These are phyloP conservation scores for Exophiala sp. DNA, from an alignment of 2,329 filamentous ascomycete species.

Conservation along the genomic window DNA sequence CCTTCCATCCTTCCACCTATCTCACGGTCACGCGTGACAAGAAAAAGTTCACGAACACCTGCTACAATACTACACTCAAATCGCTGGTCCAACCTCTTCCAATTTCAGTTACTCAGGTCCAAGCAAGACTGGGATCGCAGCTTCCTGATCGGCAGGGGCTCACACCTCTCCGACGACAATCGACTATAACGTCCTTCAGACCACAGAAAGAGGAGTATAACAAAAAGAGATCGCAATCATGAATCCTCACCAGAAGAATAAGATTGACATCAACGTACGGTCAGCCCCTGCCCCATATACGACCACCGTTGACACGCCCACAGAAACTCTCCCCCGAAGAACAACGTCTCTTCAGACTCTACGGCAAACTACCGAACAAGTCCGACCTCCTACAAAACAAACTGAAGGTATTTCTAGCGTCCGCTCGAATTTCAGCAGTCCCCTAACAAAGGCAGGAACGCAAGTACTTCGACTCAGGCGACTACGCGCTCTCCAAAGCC, in stretches of 20 bases:
- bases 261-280: slow-evolving; percentile 79
- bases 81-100: too few species aligned
- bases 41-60: not conserved
- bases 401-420: slow-evolving; percentile 62
- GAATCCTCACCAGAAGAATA: slow-evolving; percentile 98
- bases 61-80: not conserved
- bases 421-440: not conserved
- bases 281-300: not conserved
- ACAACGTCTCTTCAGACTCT: slow-evolving; percentile 92
- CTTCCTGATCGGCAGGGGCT: slow-evolving; percentile 1
- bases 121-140: too few species aligned
- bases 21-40: not conserved
- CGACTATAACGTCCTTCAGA: not conserved
- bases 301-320: slow-evolving; percentile 3
- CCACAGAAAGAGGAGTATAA: not conserved
- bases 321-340: slow-evolving; percentile 92
- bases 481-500: slow-evolving; percentile 95
- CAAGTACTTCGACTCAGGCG: slow-evolving; percentile 96
- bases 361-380: slow-evolving; percentile 95
- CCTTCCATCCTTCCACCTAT: not conserved
- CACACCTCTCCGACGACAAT: not conserved
- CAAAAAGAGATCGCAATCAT: slow-evolving; percentile 47
- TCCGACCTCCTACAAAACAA: slow-evolving; percentile 97
- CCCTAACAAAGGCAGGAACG: slow-evolving; percentile 60
- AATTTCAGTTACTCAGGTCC: too few species aligned